Base-by-base conservation (phyloP, 2,329 filamentous ascomycete genomes). In the Colletotrichum chlorophyti region DNA sequence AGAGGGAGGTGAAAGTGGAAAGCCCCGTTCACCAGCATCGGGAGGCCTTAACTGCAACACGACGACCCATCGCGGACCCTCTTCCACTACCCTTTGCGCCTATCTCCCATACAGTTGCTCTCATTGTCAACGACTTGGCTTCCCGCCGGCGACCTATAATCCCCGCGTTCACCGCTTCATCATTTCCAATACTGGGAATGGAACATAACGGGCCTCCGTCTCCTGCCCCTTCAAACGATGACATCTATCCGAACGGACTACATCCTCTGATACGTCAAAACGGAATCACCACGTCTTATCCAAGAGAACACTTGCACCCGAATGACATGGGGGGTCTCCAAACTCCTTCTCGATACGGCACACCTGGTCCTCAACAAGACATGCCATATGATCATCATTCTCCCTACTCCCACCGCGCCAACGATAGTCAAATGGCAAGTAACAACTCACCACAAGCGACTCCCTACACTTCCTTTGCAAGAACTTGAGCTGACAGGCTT, bases 251-350 rank as follows among this genome's bases (percentile, higher is more conserved):
- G n/a, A 70, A 72, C 54, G 73, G 74, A 34, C 73, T 79, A 57
- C 72, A 76, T 43, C 74, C 80, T 19, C 63, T 81, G 24, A 68
- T 77, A 46, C 74, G 78, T 54, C 76, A 81, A 62, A 81, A 80
- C 66, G 66, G 71, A 35, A 66, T n/a, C n/a, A n/a, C 70, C 21
- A 62, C 62, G 29, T 60, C 67, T 21, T 68, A 68, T 37, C 62
- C 65, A 11, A 66, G 62, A 48, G 67, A 70, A 17, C 47, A 66
- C n/a, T 42, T 65, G 37, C 61, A 68, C 40, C 60, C 69, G 57
- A 66, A 71, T 46, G 48, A 65, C n/a, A 67, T 67, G 55, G 66
- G 66, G 37, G 74, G 55, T 1, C 42, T 74, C n/a, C 73, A 72
- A 23, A 66, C 74, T 10, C 66, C 65, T 5, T 76, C 72, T 14